A percentile compares a stretch with the other conserved stretches of the same genome.
Conservation (phyloP, 1,284 basidiomycete species). For the Apiotrichum gamsii region DNA sequence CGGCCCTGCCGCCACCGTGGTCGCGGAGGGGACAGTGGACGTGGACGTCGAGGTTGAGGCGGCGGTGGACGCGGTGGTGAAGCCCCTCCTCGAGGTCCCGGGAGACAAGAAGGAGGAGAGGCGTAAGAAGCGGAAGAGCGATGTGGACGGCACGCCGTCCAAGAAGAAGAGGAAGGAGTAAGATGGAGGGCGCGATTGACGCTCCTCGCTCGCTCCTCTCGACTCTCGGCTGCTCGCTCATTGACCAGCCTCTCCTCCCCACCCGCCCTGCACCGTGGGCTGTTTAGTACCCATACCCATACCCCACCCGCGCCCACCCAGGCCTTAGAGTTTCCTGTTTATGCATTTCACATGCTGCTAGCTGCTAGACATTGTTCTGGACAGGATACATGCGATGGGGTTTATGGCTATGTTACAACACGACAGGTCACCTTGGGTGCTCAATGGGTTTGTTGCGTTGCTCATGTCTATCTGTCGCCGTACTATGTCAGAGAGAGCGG, state of each 20-base stretch:
- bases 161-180: slow-evolving; percentile 35
- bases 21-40: not conserved
- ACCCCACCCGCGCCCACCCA: not conserved
- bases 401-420: too few species aligned
- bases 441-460: too few species aligned
- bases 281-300: too few species aligned
- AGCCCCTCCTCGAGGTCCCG: not conserved
- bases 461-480: too few species aligned
- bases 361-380: too few species aligned
- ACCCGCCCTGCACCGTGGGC: too few species aligned
- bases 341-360: too few species aligned
- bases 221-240: too few species aligned
- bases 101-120: slow-evolving; percentile 11
- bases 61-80: not conserved
- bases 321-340: not conserved
- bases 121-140: slow-evolving; percentile 20
- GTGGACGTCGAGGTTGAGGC: not conserved
- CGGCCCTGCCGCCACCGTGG: slow-evolving; percentile 20
- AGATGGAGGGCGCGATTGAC: not conserved
- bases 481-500: slow-evolving; percentile 34
- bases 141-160: slow-evolving; percentile 17
- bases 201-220: too few species aligned
- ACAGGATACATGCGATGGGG: not conserved
- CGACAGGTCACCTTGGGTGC: too few species aligned
- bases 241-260: too few species aligned